Percentiles rank a stretch among this genome's conserved stretches.
Evolutionary conservation across 768 basidiomycete species (phyloP).

Genomic region (Lentinula sp.): DNA sequence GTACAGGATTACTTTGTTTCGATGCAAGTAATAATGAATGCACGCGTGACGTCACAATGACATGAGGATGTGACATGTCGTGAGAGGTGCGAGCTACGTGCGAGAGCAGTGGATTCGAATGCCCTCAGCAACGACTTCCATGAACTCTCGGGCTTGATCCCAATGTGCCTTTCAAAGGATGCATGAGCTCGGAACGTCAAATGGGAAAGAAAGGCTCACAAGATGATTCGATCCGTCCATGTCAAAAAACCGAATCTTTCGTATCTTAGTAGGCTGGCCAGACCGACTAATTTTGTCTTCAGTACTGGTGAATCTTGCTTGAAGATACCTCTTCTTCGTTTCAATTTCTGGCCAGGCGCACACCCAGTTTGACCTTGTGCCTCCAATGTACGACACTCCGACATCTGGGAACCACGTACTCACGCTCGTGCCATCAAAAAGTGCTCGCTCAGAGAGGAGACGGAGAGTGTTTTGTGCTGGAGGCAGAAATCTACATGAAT

Average conservation of each 20-base stretch:
- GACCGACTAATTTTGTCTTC: neutral
- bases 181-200: neutral
- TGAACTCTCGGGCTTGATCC: neutral
- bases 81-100: neutral
- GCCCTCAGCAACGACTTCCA: neutral
- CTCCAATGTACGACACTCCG: constrained; percentile 1
- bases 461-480: neutral
- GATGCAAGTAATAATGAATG: too few relatives aligned
- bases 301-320: neutral
- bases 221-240: neutral
- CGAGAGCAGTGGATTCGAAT: neutral
- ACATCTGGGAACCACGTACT: constrained; percentile 4
- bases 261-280: neutral
- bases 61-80: neutral
- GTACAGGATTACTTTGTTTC: too few relatives aligned
- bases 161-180: neutral
- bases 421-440: constrained; percentile 5
- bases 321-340: constrained; percentile 8
- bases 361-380: constrained; percentile 5
- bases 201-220: neutral
- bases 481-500: neutral
- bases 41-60: too few relatives aligned
- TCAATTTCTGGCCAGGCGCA: constrained; percentile 8
- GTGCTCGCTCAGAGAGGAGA: neutral
- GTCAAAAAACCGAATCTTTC: neutral